phyloP scores from a whole-genome alignment of 2,329 filamentous ascomycete genomes.

The Fusarium sp. region DNA sequence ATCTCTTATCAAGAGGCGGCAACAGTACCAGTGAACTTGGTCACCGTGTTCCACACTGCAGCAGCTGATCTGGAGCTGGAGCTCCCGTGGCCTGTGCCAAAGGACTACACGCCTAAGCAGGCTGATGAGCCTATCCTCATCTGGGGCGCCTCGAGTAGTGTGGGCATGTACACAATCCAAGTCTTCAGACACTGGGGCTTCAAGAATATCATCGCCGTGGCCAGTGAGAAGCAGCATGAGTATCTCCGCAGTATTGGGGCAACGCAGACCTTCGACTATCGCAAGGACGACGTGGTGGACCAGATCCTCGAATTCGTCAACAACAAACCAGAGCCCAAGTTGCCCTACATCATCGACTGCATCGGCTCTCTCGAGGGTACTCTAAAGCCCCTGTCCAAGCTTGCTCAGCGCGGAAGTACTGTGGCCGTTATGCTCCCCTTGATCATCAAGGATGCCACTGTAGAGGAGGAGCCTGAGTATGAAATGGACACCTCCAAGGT shows the following conservation, averaged over 20 bases:
- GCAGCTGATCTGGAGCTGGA: slow-evolving; percentile 63
- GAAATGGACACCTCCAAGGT: slow-evolving; percentile 63
- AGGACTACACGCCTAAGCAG: slow-evolving; percentile 53
- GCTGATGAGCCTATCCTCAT: slow-evolving; percentile 60
- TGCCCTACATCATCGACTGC: slow-evolving; percentile 67
- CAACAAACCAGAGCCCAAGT: slow-evolving; percentile 34
- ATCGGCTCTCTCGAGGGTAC: slow-evolving; percentile 65
- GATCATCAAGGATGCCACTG: slow-evolving; percentile 65
- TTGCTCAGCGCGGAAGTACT: slow-evolving; percentile 63
- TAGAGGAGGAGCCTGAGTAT: slow-evolving; percentile 64
- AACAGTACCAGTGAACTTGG: slow-evolving; percentile 68
- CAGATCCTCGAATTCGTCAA: slow-evolving; percentile 49
- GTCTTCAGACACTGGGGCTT: slow-evolving; percentile 67
- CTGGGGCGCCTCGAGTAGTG: slow-evolving; percentile 66
- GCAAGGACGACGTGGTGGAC: slow-evolving; percentile 53
- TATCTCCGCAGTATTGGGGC: slow-evolving; percentile 61
- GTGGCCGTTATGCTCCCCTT: slow-evolving; percentile 73
- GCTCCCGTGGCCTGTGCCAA: slow-evolving; percentile 69
- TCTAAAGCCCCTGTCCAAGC: slow-evolving; percentile 62
- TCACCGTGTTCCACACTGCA: slow-evolving; percentile 70
- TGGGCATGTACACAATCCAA: slow-evolving; percentile 64
- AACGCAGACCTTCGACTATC: slow-evolving; percentile 62
- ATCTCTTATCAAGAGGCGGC: slow-evolving; percentile 61
- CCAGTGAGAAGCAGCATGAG: slow-evolving; percentile 61
- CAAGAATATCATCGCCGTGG: slow-evolving; percentile 62